Conservation (phyloP, 768 basidiomycete species). For the Amanita pallidorosea region DNA sequence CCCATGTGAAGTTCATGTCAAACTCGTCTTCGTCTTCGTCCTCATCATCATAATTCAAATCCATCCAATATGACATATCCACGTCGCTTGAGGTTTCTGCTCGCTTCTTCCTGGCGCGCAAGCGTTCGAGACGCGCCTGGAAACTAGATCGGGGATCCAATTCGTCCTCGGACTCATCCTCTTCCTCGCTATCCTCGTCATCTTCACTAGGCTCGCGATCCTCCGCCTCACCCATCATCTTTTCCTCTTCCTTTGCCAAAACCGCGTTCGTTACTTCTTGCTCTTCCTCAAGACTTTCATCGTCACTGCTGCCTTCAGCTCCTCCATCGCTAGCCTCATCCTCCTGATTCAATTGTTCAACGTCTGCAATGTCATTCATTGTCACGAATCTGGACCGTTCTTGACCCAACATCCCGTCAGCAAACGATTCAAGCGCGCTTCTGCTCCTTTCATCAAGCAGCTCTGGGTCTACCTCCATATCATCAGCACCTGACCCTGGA, state of each 20-base stretch:
- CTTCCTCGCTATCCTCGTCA: slow-evolving; percentile 24
- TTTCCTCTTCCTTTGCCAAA: slow-evolving; percentile 26
- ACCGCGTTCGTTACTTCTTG: slow-evolving; percentile 15
- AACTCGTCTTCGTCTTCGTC: slow-evolving; percentile 15
- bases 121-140: slow-evolving; percentile 29
- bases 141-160: slow-evolving; percentile 33
- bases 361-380: slow-evolving; percentile 61
- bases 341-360: slow-evolving; percentile 28
- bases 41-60: slow-evolving; percentile 24
- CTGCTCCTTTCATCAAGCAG: slow-evolving; percentile 25
- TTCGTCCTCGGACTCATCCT: slow-evolving; percentile 25
- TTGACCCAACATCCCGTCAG: slow-evolving; percentile 32
- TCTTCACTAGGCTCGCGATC: slow-evolving; percentile 15
- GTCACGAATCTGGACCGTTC: slow-evolving; percentile 38
- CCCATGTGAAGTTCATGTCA: slow-evolving; percentile 18
- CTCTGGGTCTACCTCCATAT: slow-evolving; percentile 61
- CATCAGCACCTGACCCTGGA: slow-evolving; percentile 23
- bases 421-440: slow-evolving; percentile 43
- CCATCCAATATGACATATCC: slow-evolving; percentile 20
- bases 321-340: slow-evolving; percentile 14
- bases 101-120: slow-evolving; percentile 20
- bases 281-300: slow-evolving; percentile 19
- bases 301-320: slow-evolving; percentile 20
- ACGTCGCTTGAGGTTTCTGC: slow-evolving; percentile 14
- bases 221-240: slow-evolving; percentile 34